Evolutionary conservation across 2,329 filamentous ascomycete genomes (phyloP), one percentile per base, ranked within the genome.

Genomic region (Didymella pomorum): DNA sequence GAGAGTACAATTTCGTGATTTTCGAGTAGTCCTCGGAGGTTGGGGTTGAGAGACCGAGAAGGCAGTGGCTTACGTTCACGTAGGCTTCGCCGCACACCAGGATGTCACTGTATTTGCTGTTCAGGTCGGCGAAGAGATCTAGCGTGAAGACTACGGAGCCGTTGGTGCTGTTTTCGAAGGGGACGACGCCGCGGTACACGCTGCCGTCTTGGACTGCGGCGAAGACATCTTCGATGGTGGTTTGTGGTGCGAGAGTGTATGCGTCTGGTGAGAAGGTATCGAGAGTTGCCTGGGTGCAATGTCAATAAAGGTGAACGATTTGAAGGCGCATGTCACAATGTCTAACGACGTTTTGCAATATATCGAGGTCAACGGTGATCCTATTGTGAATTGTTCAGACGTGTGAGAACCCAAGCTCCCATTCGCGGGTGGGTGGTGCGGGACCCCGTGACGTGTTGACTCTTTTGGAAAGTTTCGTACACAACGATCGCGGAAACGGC

Each of bases 101-200:
- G 44, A 97, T 84, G 71, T 91, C 86, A 11, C 83, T 82, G 72
- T 90, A 92, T 42, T 79, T 78, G 41, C 77, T 78, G 37, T 86
- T 80, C 25, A 90, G 83, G 78, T 97, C 92, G 65, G 92, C 92
- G 60, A 99, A 87, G 64, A 94, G 86, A 78, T 97, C 93, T 23
- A 98, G 85, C 0, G 93, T 97, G 76, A 92, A 91, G 55, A 95
- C 87, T 48, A 99, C 95, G 53, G 90, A 89, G 71, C 95, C 95
- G 77, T 98, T 97, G 73, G 92, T 94, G 39, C 91, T 96, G 81
- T 99, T 99, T 75, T 98, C 94, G 78, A 97, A 93, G 7, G 95
- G 95, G 1, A 97, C 90, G 29, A 98, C 90, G 66, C 93, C 95
- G 56, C 88, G 88, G 51, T 84, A 78, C 0, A 86, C 86, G 43